Evolutionary conservation across 441 rosid species (phyloP), one percentile per base, ranked within the genome.

Genomic region (Hura crepitans): DNA sequence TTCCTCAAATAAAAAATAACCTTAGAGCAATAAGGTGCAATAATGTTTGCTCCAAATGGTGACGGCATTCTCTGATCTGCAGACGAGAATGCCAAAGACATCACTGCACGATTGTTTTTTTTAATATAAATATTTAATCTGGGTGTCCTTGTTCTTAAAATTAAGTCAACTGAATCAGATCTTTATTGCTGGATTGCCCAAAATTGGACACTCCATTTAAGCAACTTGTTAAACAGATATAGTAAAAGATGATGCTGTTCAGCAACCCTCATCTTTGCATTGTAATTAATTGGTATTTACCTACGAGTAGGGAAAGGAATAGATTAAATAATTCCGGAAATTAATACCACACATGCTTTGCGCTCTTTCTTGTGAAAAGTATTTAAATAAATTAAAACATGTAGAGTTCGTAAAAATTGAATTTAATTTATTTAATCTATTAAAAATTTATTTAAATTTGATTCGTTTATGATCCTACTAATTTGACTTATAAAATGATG

Each of bases 11-110:
- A n/a, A 51, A 53, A 23, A 54, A 63, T 17, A 17, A 35, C 8
- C 5, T 14, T 6, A 49, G 0, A 23, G 39, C 68, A 64, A 27
- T 46, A 7, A 64, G 45, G 68, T 17, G 39, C 68, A 64, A 27
- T 46, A 7, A 64, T 64, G 68, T 17, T 45, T 45, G 22, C 37
- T 63, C 35, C 23, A 6, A 63, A 14, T 45, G 20, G 66, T 42
- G 64, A 27, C 68, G 28, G 17, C 66, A 63, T 22, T 25, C 22
- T 62, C 53, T 39, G 65, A 39, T 62, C 39, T 23, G 4, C 33
- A 10, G 12, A 8, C 6, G n/a, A 13, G 4, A 59, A n/a, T 11
- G 23, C 45, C 14, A 33, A 15, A 30, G 4, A 59, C 43, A 53
- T 8, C 27, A 9, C 35, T 15, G 14, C 2, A 25, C 54, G 14